Evolutionary conservation across 768 basidiomycete genomes (phyloP).

Genomic region (Auriculariales sp.): DNA sequence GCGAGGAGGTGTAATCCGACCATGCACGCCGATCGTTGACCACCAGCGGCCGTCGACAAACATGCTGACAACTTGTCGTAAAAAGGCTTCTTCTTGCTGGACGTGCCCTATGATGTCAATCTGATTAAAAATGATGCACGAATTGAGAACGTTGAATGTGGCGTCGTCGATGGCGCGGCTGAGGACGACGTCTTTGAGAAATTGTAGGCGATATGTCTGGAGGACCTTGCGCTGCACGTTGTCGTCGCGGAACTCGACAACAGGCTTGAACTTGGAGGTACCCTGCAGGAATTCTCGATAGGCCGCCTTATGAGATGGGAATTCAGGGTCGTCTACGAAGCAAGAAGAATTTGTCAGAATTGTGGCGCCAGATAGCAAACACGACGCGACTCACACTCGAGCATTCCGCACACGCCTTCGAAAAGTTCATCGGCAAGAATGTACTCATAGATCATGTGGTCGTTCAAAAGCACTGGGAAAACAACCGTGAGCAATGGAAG

Average conservation of each 20-base stretch:
- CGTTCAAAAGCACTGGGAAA: conserved; percentile 75
- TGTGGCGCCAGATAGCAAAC: conserved; percentile 4
- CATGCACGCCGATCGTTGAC: not conserved
- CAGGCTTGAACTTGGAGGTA: conserved; percentile 76
- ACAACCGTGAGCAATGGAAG: not conserved
- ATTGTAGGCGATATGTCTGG: conserved; percentile 92
- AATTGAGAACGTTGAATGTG: conserved; percentile 93
- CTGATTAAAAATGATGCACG: conserved; percentile 96
- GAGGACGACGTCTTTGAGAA: conserved; percentile 95
- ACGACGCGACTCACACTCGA: conserved; percentile 62
- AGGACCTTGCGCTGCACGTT: conserved; percentile 78
- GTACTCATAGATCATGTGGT: conserved; percentile 88
- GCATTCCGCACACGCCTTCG: conserved; percentile 85
- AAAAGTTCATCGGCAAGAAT: conserved; percentile 88
- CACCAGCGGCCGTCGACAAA: conserved; percentile 29
- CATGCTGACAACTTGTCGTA: conserved; percentile 61
- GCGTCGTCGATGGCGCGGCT: conserved; percentile 90
- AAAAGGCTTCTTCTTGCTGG: conserved; percentile 59
- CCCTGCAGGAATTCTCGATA: conserved; percentile 87
- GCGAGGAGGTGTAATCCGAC: not conserved
- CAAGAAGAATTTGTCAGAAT: conserved; percentile 10
- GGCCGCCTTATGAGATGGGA: conserved; percentile 90
- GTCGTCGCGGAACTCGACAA: conserved; percentile 67
- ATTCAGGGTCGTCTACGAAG: conserved; percentile 82
- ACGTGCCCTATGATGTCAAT: conserved; percentile 92